These are phyloP conservation scores for Curvularia sp. DNA, from an alignment of 2,329 filamentous ascomycete genomes.

Conservation along the genomic window DNA sequence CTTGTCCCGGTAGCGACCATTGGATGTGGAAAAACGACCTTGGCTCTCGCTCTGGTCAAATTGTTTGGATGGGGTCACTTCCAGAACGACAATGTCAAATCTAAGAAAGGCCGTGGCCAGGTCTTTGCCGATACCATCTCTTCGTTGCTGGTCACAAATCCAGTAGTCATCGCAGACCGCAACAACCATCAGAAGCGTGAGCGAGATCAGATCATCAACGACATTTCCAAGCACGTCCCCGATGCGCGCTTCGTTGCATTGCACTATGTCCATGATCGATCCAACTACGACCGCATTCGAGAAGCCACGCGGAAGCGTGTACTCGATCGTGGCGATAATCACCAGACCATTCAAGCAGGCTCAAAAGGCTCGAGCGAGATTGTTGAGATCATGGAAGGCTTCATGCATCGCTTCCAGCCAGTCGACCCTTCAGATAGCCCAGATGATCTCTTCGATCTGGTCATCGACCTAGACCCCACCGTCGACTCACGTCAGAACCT, in stretches of 20 bases:
- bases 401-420: conserved; percentile 84
- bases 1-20: conserved; percentile 93
- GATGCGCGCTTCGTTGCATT: conserved; percentile 80
- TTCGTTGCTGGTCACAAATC: conserved; percentile 66
- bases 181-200: conserved; percentile 94
- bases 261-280: conserved; percentile 80
- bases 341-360: conserved; percentile 93
- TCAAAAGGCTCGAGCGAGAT: conserved; percentile 76
- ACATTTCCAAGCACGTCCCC: conserved; percentile 68
- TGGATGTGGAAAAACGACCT: conserved; percentile 94
- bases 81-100: conserved; percentile 95
- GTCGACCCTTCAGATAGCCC: conserved; percentile 71
- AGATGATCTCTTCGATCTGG: conserved; percentile 79
- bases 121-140: conserved; percentile 77
- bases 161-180: conserved; percentile 86
- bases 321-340: conserved; percentile 87
- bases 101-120: conserved; percentile 74
- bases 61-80: conserved; percentile 92
- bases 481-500: conserved; percentile 83
- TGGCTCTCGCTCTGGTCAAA: conserved; percentile 79
- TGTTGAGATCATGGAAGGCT: conserved; percentile 92
- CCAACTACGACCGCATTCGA: conserved; percentile 73
- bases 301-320: conserved; percentile 79
- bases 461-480: conserved; percentile 84
- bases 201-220: conserved; percentile 83